Conservation (phyloP, 2,329 filamentous ascomycete species). For the Aspergillus hortae region DNA sequence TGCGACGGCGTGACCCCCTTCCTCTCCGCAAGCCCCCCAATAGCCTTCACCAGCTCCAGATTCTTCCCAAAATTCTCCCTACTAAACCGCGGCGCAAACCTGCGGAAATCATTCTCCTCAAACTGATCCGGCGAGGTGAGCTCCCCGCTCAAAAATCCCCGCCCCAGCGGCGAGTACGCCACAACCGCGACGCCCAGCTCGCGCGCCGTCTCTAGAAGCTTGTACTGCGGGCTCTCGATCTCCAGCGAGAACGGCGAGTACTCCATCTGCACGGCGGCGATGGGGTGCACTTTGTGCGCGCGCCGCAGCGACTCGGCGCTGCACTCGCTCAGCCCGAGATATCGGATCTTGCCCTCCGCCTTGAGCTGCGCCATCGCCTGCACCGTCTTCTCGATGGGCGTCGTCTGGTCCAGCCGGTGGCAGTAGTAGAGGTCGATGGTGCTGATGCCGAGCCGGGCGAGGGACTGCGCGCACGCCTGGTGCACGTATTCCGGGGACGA, state of each 20-base stretch:
- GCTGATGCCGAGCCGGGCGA: constrained; percentile 35
- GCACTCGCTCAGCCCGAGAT: constrained; percentile 52
- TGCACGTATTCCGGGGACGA: constrained; percentile 37
- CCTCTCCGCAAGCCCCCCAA: constrained; percentile 48
- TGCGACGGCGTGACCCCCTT: constrained; percentile 56
- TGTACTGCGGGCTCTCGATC: constrained; percentile 40
- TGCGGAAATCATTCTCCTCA: constrained; percentile 45
- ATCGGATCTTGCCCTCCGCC: constrained; percentile 51
- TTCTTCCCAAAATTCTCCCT: constrained; percentile 57
- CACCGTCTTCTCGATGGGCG: constrained; percentile 45
- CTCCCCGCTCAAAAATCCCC: constrained; percentile 43
- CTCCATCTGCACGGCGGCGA: constrained; percentile 54
- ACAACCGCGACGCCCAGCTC: constrained; percentile 40
- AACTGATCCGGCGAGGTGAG: constrained; percentile 40
- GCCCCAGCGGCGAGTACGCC: constrained; percentile 41
- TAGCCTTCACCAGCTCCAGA: constrained; percentile 49
- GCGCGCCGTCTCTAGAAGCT: constrained; percentile 24
- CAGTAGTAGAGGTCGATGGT: constrained; percentile 45
- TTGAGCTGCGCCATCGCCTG: constrained; percentile 44
- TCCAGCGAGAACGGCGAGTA: constrained; percentile 50
- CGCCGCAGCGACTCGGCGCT: constrained; percentile 49
- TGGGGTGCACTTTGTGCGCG: constrained; percentile 47
- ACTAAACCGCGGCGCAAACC: constrained; percentile 46
- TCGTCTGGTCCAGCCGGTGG: constrained; percentile 42
- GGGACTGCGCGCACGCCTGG: constrained; percentile 32